Base-by-base conservation (phyloP, 164 flowering plant genomes). In the Piper longum region DNA sequence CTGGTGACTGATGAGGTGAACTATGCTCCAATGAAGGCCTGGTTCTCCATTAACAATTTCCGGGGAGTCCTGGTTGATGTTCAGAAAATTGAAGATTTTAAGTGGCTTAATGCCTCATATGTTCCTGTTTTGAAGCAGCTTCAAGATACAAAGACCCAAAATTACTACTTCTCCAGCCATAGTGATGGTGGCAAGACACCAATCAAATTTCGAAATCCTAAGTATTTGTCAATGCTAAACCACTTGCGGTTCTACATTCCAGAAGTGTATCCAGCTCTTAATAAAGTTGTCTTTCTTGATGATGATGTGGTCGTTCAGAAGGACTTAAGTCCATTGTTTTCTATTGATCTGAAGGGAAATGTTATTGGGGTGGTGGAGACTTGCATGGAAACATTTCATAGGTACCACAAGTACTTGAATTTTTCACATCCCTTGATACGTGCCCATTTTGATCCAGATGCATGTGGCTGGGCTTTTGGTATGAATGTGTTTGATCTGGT, bases 381-480 rank as follows among this genome's bases (percentile, higher is more conserved):
- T 16, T 89, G 96, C 82, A 83, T 83, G 88, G 96, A 89, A 78
- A 87, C 85, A 41, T 89, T 89, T 71, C 96, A 89, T 62, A 68
- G 93, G 62, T 89, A 81, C 73, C 91, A 89, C 68, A 89, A 87
- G 62, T 89, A 89, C 67, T 65, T 89, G 78, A 89, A 89, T 60
- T 85, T 79, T 70, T 84, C 96, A 5, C 91, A 89, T 70, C 96
- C 96, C 16, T 75, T 85, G 11, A 84, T 89, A 54, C 73, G 80
- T 9, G 66, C 80, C 16, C 83, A 87, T 66, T 87, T 87, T 63
- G 96, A 89, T 62, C 96, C 93, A 4, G 89, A 89, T 77, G 93
- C 96, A 0, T 89, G 93, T 66, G 93, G 96, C 16, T 89, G 96
- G 96, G 96, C 96, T 9, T 89, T 82, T 70, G 96, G 96, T 66